phyloP scores from a whole-genome alignment of 23 red algal genomes.

The Gracilariopsis chorda region DNA sequence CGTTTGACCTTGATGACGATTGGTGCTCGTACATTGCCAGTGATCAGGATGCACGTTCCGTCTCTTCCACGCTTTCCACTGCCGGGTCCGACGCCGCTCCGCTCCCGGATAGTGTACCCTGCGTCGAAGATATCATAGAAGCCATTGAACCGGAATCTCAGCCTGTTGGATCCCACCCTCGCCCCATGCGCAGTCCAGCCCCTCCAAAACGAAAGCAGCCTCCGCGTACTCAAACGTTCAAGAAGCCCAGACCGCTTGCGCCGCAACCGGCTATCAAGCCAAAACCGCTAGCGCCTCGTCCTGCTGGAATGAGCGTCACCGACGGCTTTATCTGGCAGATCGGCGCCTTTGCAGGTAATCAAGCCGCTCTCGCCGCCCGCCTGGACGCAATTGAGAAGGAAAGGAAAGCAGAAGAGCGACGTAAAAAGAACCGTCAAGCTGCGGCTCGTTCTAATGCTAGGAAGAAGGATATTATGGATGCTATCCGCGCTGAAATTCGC shows the following conservation, averaged over 20 bases:
- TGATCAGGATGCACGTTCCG: slow-evolving; percentile 23
- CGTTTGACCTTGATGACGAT: slow-evolving; percentile 43
- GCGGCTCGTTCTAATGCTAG: slow-evolving; percentile 47
- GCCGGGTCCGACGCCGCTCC: slow-evolving; percentile 7
- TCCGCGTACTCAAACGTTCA: not conserved
- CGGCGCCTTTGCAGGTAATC: slow-evolving; percentile 2
- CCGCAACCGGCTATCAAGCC: not conserved
- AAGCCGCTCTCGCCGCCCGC: not conserved
- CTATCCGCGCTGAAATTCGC: slow-evolving; percentile 17
- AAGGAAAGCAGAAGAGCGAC: slow-evolving; percentile 39
- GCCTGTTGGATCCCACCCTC: no score
- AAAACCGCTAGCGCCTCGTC: slow-evolving; percentile 32
- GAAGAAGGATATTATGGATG: slow-evolving; percentile 56
- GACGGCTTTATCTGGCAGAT: slow-evolving; percentile 45
- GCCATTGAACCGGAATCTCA: not conserved
- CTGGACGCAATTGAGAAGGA: slow-evolving; percentile 40
- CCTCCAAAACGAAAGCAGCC: not conserved
- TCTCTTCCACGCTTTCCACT: not conserved
- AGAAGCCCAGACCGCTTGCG: not conserved
- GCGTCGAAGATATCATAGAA: not conserved
- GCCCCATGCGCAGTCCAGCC: not conserved
- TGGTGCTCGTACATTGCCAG: slow-evolving; percentile 49
- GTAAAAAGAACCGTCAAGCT: slow-evolving; percentile 54
- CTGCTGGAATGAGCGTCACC: slow-evolving; percentile 46
- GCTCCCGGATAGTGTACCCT: slow-evolving; percentile 13